Conservation (phyloP, 805 yeast genomes). For the Saturnispora bothae region DNA sequence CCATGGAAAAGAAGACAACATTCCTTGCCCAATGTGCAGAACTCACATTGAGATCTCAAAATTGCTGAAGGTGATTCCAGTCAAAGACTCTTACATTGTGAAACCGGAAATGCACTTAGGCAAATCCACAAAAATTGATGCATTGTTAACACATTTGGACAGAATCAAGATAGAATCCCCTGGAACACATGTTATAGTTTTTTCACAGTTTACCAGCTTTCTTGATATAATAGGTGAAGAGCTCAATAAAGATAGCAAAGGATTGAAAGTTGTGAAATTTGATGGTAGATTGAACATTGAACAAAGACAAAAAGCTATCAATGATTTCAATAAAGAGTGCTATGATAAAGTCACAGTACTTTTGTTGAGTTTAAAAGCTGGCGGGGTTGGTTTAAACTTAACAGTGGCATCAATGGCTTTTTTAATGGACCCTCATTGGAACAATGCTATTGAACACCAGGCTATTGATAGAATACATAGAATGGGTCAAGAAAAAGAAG, state of each 20-base stretch:
- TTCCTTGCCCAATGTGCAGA: constrained; percentile 74
- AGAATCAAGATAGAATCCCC: constrained; percentile 43
- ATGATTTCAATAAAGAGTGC: constrained; percentile 35
- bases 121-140: constrained; percentile 64
- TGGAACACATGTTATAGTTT: constrained; percentile 71
- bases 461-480: constrained; percentile 88
- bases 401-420: constrained; percentile 79
- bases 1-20: constrained; percentile 20
- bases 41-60: constrained; percentile 37
- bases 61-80: constrained; percentile 32
- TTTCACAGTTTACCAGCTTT: constrained; percentile 82
- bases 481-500: constrained; percentile 71
- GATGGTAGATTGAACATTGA: constrained; percentile 70
- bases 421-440: constrained; percentile 98
- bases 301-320: constrained; percentile 53
- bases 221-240: constrained; percentile 65
- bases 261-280: constrained; percentile 53
- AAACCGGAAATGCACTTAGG: constrained; percentile 35
- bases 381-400: constrained; percentile 86
- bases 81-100: constrained; percentile 17
- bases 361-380: constrained; percentile 74
- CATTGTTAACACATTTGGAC: constrained; percentile 51
- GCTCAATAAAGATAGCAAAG: constrained; percentile 33
- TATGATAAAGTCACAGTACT: constrained; percentile 34
- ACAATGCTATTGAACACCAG: constrained; percentile 82